Evolutionary conservation across 345 rosid genomes (phyloP), one percentile per base, ranked within the genome.

Genomic region (Eucalyptus regnans): DNA sequence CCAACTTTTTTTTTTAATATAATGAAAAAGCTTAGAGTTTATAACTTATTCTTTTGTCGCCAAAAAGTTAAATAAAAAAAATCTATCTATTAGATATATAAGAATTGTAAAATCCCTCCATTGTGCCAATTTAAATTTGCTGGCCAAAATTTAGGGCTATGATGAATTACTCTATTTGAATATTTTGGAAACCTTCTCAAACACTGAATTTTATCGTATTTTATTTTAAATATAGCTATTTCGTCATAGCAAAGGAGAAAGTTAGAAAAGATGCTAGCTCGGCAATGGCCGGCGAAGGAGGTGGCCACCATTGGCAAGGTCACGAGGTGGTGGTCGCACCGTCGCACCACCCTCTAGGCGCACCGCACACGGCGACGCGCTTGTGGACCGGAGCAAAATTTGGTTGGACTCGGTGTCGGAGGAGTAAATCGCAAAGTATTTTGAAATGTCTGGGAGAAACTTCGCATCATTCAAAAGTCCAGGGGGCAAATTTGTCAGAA

Each of bases 161-260:
- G 27, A 56, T 4, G 3, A 56, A 56, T 20, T 22, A 8, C 27
- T 20, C 4, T 22, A 56, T 56, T 56, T 56, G 25, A 56, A 0
- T 56, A 56, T 56, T 8, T 56, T 56, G 29, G 9, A 56, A 22
- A 56, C 1, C 0, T 52, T 18, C 10, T 52, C 0, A 1, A 52
- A 18, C 0, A 1, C 0, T 7, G 1, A 7, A 0, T 3, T 52
- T 18, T 0, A 52, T 18, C 0, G 1, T 1, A 18, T 18, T 52
- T 52, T 18, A 52, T 52, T 52, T 52, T 52, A 52, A 52, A 18
- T 52, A 52, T 52, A 52, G 18, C 23, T 7, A 52, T 3, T 18
- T 52, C 1, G 0, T 2, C 18, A 52, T 52, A 27, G 0, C 14
- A 12, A 58, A 58, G 1, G 8, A 60, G 31, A 27, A 8, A 16